Evolutionary conservation across 345 rosid genomes (phyloP), one percentile per base, ranked within the genome.

Genomic region (Melaleuca alternifolia): DNA sequence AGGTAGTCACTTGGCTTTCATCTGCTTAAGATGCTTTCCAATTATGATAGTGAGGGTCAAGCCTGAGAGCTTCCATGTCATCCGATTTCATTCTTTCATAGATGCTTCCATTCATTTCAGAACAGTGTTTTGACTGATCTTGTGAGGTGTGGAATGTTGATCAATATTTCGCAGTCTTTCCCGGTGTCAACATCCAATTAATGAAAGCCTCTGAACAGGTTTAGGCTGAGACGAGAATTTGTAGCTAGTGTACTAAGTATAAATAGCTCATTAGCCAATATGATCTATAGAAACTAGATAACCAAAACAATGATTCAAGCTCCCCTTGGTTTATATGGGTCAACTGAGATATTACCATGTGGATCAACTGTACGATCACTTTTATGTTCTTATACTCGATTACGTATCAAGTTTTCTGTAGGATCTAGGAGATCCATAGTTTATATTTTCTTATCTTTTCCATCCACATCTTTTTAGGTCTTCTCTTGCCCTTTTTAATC

Each of bases 1-100:
- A 94, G 96, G 99, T 96, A 91, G 86, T 51, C 54, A 76, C 77
- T 84, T 76, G 7, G 37, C 76, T 77, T 83, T 41, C 62, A 59
- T 85, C 30, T 33, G 48, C 79, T 16, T 33, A 41, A 10, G 37
- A 62, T 62, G 76, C 76, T 62, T 2, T 30, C 21, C 21, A 30
- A 62, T 71, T 23, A 83, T 28, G 26, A 83, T 28, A 15, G 21
- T 51, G 84, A 44, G 15, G 56, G n/a, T 83, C 84, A 83, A 83
- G 30, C 57, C 57, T 30, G 24, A 71, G 20, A 16, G 79, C 12
- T 71, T 71, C 48, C 48, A 10, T 71, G 24, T 33, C 24, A 33
- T 28, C 33, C 28, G 76, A 62, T 33, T 24, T 33, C 13, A 37
- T 71, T 71, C 46, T 33, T 71, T 71, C 79, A 71, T 71, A 16